Evolutionary conservation across 495 filamentous ascomycete genomes (phyloP).

Genomic region (Gamarada debralockiae): DNA sequence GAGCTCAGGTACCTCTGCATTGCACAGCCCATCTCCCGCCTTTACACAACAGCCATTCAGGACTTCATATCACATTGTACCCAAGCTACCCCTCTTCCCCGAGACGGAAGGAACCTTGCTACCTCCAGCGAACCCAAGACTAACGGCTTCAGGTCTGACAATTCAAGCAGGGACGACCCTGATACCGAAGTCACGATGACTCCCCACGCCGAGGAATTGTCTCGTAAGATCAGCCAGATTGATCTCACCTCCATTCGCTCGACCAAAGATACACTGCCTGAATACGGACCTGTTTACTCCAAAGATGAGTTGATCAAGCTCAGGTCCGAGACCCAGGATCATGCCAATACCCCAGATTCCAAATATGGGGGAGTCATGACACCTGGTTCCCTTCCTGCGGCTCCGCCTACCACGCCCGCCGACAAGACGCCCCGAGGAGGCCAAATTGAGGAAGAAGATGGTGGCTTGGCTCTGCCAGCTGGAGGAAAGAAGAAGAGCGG

Average conservation of each 20-base stretch:
- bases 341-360: background rate
- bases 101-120: too few species aligned
- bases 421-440: slow-evolving; percentile 2
- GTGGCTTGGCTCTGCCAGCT: background rate
- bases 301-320: slow-evolving; percentile 14
- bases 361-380: slow-evolving; percentile 7
- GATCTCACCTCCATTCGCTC: slow-evolving; percentile 7
- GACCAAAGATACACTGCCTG: background rate
- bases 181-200: background rate
- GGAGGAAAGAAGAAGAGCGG: slow-evolving; percentile 26
- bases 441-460: background rate
- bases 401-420: background rate
- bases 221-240: slow-evolving; percentile 15
- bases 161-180: background rate
- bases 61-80: too few species aligned
- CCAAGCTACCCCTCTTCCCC: too few species aligned
- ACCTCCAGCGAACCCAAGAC: too few species aligned
- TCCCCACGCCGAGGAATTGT: slow-evolving; percentile 1
- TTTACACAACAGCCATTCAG: too few species aligned
- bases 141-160: too few species aligned
- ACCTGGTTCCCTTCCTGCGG: background rate
- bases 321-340: background rate
- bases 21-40: too few species aligned
- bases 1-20: too few species aligned
- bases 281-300: slow-evolving; percentile 2